Evolutionary conservation across 768 basidiomycete species (phyloP), one percentile per base, ranked within the genome.

Genomic region (Pleurotus citrinopileatus): DNA sequence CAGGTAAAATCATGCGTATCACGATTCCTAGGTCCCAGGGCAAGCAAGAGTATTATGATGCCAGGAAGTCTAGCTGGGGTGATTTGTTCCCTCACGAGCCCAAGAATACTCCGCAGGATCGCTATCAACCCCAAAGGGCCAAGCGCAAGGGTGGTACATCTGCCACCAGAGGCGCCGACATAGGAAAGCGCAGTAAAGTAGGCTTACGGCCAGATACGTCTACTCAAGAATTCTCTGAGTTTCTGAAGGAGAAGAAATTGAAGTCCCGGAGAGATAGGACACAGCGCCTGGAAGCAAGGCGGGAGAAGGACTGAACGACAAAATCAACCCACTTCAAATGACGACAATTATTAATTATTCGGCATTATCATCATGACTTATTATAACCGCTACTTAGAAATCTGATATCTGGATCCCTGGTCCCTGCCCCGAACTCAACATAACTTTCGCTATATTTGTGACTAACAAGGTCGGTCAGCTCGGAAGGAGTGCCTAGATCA

Each of bases 41-140:
- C n/a, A 95, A 93, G 67, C 94, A 98, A 62, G 79, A 83, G 0
- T 99, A 84, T 65, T 94, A 98, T 65, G 97, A 98, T 66, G 94
- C 95, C 2, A 85, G 95, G 29, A 98, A 98, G 71, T 86, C 91
- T 0, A 71, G 69, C 8, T 98, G 96, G 95, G 97, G 97, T 17
- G 97, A 98, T 66, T 75, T 92, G 20, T 98, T 98, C 70, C 97
- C 97, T 19, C 95, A 98, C 64, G 70, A 75, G 15, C 83, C 94
- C 3, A 94, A 94, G 69, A 91, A 89, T 63, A 63, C 75, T 4
- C 84, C 89, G 0, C 82, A 89, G 53, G 81, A 85, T 57, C 83
- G 87, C 2, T 71, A 75, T 62, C 75, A 79, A 60, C 70, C 73
- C 40, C 64, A 62, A 54, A 67, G 61, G 57, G 55, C 60, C 4